Evolutionary conservation across 148 eudicot genomes (phyloP).

Genomic region (Chenopodium suecicum): DNA sequence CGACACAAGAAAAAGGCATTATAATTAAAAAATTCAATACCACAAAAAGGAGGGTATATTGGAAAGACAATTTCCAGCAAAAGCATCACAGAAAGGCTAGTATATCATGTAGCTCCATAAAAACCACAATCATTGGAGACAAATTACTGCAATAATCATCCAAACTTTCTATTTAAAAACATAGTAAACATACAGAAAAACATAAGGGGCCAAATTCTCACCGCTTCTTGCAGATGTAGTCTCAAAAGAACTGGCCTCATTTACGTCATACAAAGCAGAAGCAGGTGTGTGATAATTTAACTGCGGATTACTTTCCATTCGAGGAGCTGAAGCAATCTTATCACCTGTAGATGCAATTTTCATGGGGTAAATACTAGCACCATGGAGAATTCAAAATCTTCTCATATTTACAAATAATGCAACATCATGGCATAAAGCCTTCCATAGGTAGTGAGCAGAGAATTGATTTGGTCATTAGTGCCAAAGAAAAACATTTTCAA

Average conservation of each 20-base stretch:
- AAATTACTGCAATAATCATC: not conserved
- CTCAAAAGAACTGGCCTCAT: constrained; percentile 42
- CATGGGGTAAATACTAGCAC: not conserved
- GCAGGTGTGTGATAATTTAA: constrained; percentile 74
- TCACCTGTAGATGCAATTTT: constrained; percentile 37
- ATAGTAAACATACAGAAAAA: not conserved
- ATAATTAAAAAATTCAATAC: not conserved
- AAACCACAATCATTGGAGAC: constrained; percentile 5
- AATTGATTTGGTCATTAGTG: not conserved
- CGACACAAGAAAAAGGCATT: not conserved
- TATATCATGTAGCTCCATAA: not conserved
- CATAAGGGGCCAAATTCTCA: constrained; percentile 19
- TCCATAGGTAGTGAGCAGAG: not conserved
- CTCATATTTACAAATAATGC: no score
- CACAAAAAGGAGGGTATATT: not conserved
- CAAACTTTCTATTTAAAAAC: not conserved
- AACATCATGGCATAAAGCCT: not conserved
- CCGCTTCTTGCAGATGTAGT: constrained; percentile 44
- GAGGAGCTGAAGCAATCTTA: constrained; percentile 35
- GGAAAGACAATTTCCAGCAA: not conserved
- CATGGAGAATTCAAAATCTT: not conserved
- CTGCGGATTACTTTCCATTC: constrained; percentile 45
- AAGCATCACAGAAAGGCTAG: not conserved
- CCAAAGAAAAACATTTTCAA: not conserved
- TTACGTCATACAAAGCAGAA: constrained; percentile 67